A percentile compares a stretch with the other conserved stretches of the same genome.
These are phyloP conservation scores for Closterium sp. DNA, from an alignment of 139 green algal species.

Conservation along the genomic window DNA sequence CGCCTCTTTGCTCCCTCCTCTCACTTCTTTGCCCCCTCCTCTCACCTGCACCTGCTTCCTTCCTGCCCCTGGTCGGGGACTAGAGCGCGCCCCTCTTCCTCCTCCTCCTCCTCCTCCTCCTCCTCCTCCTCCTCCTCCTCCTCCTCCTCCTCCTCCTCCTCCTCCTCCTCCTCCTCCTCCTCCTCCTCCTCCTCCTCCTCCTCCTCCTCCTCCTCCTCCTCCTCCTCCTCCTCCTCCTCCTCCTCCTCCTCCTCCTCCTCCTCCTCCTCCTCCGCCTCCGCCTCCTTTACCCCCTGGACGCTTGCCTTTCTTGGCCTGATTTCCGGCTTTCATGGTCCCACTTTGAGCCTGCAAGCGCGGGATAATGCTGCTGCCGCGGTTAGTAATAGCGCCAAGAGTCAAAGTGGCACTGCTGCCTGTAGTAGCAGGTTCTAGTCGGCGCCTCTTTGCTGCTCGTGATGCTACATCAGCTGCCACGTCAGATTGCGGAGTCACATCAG, in stretches of 20 bases:
- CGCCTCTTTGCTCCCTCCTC: not conserved
- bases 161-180: constrained; percentile 8
- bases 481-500: not conserved
- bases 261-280: constrained; percentile 3
- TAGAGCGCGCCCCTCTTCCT: not conserved
- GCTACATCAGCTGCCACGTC: not conserved
- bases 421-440: not conserved
- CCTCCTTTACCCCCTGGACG: not conserved
- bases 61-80: not conserved
- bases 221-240: not conserved
- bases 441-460: not conserved
- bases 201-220: constrained; percentile 13
- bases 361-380: no score
- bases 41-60: not conserved
- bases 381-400: no score
- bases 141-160: not conserved
- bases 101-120: not conserved
- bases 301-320: not conserved
- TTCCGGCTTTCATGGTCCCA: not conserved
- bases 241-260: not conserved
- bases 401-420: no score
- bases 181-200: not conserved
- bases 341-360: no score
- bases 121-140: not conserved
- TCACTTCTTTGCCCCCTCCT: not conserved